A percentile compares a stretch with the other conserved stretches of the same genome.
Conservation (phyloP, 441 rosid genomes). For the Arabidopsis lyrata region DNA sequence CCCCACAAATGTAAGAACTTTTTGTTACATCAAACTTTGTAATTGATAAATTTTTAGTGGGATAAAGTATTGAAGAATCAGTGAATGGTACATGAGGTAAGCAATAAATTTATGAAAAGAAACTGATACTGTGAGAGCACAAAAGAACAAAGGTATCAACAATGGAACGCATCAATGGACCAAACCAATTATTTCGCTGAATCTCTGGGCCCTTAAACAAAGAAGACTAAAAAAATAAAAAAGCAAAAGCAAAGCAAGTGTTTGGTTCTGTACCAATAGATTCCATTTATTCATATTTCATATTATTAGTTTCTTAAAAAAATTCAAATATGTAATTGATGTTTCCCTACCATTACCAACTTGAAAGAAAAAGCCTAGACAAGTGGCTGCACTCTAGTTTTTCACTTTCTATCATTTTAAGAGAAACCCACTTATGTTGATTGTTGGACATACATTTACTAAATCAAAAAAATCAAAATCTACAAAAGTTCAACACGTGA, state of each 20-base stretch:
- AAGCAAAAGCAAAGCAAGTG: constrained; percentile 26
- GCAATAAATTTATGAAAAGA: background rate
- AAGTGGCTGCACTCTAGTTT: constrained; percentile 28
- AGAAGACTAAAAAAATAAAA: background rate
- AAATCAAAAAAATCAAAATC: no score
- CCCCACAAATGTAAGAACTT: constrained; percentile 15
- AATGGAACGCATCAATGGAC: constrained; percentile 36
- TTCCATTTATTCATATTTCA: constrained; percentile 13
- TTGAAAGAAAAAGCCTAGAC: constrained; percentile 35
- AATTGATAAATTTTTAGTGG: background rate
- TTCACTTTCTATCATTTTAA: constrained; percentile 24
- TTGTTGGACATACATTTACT: no score
- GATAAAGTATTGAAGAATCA: constrained; percentile 20
- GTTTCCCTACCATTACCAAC: constrained; percentile 40
- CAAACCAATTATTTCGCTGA: constrained; percentile 32
- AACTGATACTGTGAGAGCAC: constrained; percentile 25
- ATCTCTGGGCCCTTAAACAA: background rate
- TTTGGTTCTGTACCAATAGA: constrained; percentile 38
- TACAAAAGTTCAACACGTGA: no score
- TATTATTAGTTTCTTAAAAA: background rate
- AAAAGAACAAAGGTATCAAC: constrained; percentile 40
- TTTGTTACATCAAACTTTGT: constrained; percentile 31
- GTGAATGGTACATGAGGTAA: constrained; percentile 35
- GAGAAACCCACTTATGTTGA: constrained; percentile 18
- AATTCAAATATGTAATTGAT: constrained; percentile 12